These are phyloP conservation scores for Penstemon newberryi DNA, from an alignment of 257 asterid genomes.

Conservation along the genomic window DNA sequence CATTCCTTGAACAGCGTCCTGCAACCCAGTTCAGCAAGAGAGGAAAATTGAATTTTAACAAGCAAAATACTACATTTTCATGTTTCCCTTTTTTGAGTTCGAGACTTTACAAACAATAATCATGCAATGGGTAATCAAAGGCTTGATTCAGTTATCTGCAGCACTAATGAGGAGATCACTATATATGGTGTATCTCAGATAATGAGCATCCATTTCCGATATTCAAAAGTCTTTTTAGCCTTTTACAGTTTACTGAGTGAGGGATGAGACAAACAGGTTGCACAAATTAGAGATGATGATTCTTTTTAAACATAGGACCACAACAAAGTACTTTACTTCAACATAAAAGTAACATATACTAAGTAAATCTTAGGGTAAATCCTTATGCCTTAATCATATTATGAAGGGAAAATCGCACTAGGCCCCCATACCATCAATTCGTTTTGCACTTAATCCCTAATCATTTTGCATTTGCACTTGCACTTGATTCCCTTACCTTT, in stretches of 20 bases:
- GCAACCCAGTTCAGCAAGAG: constrained; percentile 29
- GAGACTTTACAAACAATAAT: constrained; percentile 11
- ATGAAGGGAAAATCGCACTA: too few species aligned
- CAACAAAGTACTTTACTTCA: too few species aligned
- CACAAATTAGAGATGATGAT: background rate
- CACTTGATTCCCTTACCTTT: too few species aligned
- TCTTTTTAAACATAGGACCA: too few species aligned
- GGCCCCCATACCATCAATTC: too few species aligned
- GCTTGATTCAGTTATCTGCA: background rate
- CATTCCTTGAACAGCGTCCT: constrained; percentile 61
- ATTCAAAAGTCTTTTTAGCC: background rate
- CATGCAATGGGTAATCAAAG: background rate
- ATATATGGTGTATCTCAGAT: background rate
- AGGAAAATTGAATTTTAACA: constrained; percentile 10
- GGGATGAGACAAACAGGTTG: background rate
- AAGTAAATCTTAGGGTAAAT: too few species aligned
- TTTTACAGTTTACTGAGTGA: background rate
- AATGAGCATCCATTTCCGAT: background rate
- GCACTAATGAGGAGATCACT: background rate
- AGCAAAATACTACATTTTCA: constrained; percentile 10
- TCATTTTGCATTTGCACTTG: too few species aligned
- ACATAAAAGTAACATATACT: too few species aligned
- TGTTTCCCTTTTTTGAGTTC: constrained; percentile 1
- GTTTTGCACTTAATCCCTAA: too few species aligned
- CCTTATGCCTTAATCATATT: too few species aligned